These are phyloP conservation scores for Aegilops bicornis DNA, from an alignment of 176 grass and related monocot genomes.

Conservation along the genomic window DNA sequence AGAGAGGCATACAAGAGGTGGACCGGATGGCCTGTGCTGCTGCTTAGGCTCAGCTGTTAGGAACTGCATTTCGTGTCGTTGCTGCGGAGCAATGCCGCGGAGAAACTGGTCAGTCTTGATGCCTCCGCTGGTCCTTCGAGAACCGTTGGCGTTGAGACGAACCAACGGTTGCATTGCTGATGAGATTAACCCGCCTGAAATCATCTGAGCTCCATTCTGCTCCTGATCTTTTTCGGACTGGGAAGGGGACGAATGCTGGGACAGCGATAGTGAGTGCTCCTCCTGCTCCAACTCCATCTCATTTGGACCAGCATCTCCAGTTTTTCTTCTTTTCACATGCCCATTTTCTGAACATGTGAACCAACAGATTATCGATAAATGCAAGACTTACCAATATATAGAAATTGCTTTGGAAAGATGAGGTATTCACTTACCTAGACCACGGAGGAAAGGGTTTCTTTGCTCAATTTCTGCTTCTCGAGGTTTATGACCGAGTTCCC, in stretches of 20 bases:
- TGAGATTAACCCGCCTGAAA: conserved; percentile 50
- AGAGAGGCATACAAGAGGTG: conserved; percentile 51
- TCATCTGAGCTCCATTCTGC: conserved; percentile 62
- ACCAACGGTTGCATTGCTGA: conserved; percentile 52
- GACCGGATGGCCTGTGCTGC: conserved; percentile 32
- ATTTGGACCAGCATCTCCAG: conserved; percentile 31
- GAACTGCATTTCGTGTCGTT: conserved; percentile 62
- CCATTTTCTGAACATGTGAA: conserved; percentile 54
- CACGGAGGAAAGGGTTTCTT: conserved; percentile 39
- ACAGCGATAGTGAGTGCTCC: conserved; percentile 90
- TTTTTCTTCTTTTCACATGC: conserved; percentile 70
- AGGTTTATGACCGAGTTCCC: conserved; percentile 40
- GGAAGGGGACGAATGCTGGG: conserved; percentile 87
- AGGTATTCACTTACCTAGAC: conserved; percentile 41
- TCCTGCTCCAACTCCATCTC: conserved; percentile 78
- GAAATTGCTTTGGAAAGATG: background rate
- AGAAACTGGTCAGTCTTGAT: conserved; percentile 56
- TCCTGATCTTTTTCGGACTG: conserved; percentile 77
- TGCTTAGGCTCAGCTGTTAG: conserved; percentile 54
- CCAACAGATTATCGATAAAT: background rate
- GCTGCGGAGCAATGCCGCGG: conserved; percentile 31
- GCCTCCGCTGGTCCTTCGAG: conserved; percentile 29
- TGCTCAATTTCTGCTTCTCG: conserved; percentile 47
- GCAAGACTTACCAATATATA: background rate
- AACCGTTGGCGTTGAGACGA: conserved; percentile 49